Evolutionary conservation across 257 asterid species (phyloP).

Genomic region (Anisodus acutangulus): DNA sequence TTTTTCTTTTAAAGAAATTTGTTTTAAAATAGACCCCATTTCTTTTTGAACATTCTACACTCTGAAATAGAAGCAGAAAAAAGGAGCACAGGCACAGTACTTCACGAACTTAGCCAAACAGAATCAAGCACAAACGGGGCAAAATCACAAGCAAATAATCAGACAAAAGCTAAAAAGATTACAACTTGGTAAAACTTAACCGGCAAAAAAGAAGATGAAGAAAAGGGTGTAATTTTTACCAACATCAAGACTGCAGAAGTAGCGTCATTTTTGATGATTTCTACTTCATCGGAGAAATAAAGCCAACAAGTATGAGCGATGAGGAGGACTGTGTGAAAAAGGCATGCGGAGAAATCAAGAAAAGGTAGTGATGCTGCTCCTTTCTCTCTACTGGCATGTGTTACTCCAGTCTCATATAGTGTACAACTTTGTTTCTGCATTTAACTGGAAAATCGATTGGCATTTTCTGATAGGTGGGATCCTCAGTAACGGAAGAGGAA

Average conservation of each 20-base stretch:
- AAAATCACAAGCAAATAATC: not conserved
- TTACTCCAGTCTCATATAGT: too few species aligned
- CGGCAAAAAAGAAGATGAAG: not conserved
- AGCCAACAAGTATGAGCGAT: not conserved
- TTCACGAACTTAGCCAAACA: not conserved
- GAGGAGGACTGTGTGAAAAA: not conserved
- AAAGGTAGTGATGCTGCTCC: not conserved
- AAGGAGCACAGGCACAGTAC: not conserved
- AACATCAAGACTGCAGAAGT: not conserved
- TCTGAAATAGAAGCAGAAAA: not conserved
- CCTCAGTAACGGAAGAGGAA: too few species aligned
- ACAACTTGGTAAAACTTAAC: not conserved
- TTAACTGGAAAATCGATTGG: too few species aligned
- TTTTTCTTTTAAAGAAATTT: too few species aligned
- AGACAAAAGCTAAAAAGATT: not conserved
- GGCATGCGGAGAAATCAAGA: not conserved
- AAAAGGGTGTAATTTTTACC: not conserved
- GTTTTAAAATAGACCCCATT: too few species aligned
- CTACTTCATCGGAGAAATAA: not conserved
- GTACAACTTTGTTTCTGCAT: too few species aligned
- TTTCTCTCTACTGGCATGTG: not conserved
- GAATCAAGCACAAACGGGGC: not conserved
- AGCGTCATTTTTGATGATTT: not conserved
- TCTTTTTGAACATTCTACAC: not conserved
- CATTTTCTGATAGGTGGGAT: too few species aligned